phyloP scores from a whole-genome alignment of 2,329 filamentous ascomycete genomes.

The Hypomyces perniciosus region DNA sequence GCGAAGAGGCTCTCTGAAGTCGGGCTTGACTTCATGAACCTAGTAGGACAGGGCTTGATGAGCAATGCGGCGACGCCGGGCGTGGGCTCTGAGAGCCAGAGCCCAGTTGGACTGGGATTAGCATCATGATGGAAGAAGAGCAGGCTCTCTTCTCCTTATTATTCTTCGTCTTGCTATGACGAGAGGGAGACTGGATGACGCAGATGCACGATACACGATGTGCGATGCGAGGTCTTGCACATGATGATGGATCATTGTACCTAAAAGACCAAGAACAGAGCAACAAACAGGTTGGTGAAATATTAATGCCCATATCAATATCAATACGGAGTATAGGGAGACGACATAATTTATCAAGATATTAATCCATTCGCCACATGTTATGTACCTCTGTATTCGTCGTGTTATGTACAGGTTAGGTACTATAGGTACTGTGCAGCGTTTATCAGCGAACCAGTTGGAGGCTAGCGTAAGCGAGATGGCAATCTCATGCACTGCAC shows the following conservation, averaged over 20 bases:
- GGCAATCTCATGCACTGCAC: not conserved
- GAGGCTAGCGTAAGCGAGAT: not conserved
- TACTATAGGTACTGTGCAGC: too few relatives aligned
- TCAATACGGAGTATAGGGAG: too few relatives aligned
- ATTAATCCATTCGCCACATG: too few relatives aligned
- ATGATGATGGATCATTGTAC: too few relatives aligned
- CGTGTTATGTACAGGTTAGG: too few relatives aligned
- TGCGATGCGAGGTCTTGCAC: too few relatives aligned
- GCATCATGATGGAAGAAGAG: conserved; percentile 16
- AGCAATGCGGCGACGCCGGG: conserved; percentile 17
- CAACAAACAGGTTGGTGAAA: too few relatives aligned
- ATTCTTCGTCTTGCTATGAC: not conserved
- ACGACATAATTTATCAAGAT: too few relatives aligned
- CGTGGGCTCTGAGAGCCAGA: conserved; percentile 11
- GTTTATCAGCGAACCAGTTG: not conserved
- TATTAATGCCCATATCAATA: too few relatives aligned
- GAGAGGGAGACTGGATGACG: not conserved
- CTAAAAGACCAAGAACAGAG: too few relatives aligned
- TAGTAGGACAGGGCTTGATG: conserved; percentile 60
- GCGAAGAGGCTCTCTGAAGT: conserved; percentile 75
- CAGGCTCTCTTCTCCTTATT: not conserved
- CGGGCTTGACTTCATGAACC: conserved; percentile 79
- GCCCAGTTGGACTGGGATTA: conserved; percentile 26
- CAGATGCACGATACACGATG: too few relatives aligned
- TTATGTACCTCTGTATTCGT: too few relatives aligned